Evolutionary conservation across 2,329 filamentous ascomycete species (phyloP), one percentile per base, ranked within the genome.

Genomic region (Ophiocordyceps australis): DNA sequence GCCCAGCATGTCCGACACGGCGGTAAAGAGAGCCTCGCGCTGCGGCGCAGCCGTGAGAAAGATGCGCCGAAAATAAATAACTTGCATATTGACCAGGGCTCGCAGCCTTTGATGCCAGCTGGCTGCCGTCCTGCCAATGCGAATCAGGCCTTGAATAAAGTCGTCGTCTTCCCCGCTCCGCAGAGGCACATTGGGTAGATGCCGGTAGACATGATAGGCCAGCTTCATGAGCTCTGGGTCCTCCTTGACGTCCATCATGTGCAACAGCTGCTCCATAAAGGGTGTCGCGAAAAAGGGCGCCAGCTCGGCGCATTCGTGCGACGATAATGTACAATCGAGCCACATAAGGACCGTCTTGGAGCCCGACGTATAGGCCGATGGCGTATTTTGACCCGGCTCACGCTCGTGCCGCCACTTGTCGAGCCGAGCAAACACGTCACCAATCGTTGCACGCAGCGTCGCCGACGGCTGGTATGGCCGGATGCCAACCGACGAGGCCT

Each of bases 231-330:
- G 65, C 49, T 98, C 91, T 0, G 82, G 83, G 41, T 98, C 89
- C 49, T 98, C 89, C 49, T 95, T 95, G 47, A 98, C 82, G 43
- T 98, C 89, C 86, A 98, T 98, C 89, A 98, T 98, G 57, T 98
- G 85, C 27, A 98, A 58, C 10, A 98, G 67, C 46, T 94, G 80
- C 40, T 89, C 80, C 47, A 92, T 89, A 43, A 95, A 86, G 0
- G 77, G 63, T 19, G 79, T 66, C 0, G 83, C 78, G 58, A 98
- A 95, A 64, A 94, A 95, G 4, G 75, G 72, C 12, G 91, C 71
- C 10, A 98, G 67, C 43, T 89, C 77, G 0, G 73, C 92, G 51
- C 89, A 98, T 46, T 95, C 89, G 35, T 91, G 79, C 1, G 82
- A 92, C 3, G 80, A 82, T 4, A 98, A 61, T 11, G 82, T 89